Base-by-base conservation (phyloP, 805 yeast genomes). In the Metschnikowia santaceciliae region DNA sequence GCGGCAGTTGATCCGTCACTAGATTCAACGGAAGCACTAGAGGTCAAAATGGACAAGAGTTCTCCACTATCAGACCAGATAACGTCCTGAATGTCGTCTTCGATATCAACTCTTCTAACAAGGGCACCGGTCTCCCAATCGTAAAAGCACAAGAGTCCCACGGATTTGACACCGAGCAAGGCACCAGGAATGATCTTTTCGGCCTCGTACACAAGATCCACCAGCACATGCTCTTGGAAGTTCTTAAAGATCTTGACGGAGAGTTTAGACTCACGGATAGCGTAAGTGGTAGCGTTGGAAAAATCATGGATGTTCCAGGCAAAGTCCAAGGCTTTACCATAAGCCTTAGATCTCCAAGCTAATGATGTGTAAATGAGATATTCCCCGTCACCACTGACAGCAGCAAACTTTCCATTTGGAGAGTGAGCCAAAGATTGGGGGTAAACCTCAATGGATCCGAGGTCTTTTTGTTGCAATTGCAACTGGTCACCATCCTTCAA, bases 311-410 rank as follows among this genome's bases (percentile, higher is more conserved):
- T 83, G 54, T 95, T 90, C 99, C 99, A 94, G 40, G 83, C 96
- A 67, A 95, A 90, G 64, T 90, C 97, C 49, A 83, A 72, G 19
- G 96, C 97, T 51, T 81, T 79, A 55, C 98, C 98, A 69, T 88
- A 94, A 46, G 90, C 78, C 73, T 90, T 94, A 63, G 92, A 90
- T 75, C 99, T 83, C 99, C 99, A 94, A 1, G 98, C 98, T 62
- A 94, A 79, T 1, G 99, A 92, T 2, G 98, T 91, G 72, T 92
- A 94, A 49, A 94, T 86, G 61, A 92, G 89, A 68, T 90, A 92
- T 71, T 94, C 99, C 53, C 97, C 97, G 71, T 94, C 99, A 65
- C 99, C 99, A 42, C 92, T 86, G 46, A 94, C 97, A 26, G 98
- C 87, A 37, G 91, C 97, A 67, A 88, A 94, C 69, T 97, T 83